Percentiles rank a stretch among this genome's conserved stretches.
Evolutionary conservation across 2,329 filamentous ascomycete genomes (phyloP).

Genomic region (Penicillium sp.): DNA sequence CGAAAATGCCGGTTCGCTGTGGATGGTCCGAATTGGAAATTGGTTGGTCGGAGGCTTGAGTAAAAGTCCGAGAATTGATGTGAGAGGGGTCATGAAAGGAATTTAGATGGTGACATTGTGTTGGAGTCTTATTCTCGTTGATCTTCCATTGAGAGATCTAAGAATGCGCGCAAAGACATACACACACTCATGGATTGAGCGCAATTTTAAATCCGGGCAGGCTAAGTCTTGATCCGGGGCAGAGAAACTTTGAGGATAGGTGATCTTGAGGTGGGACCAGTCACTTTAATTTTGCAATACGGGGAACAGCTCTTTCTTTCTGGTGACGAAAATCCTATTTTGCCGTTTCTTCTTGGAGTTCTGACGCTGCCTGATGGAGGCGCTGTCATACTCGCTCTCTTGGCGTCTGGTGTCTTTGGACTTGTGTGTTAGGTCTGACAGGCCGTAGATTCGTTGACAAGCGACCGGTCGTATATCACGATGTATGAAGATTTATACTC

Average conservation of each 20-base stretch:
- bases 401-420: background rate
- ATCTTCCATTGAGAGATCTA: background rate
- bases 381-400: background rate
- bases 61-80: background rate
- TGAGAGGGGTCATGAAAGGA: too few species aligned
- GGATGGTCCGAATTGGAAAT: background rate
- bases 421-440: background rate
- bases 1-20: constrained; percentile 8
- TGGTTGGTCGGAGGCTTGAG: background rate
- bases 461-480: background rate
- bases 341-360: background rate
- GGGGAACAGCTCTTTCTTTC: background rate
- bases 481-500: background rate
- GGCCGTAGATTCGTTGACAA: background rate
- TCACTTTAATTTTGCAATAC: background rate
- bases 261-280: background rate
- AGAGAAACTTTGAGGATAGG: background rate
- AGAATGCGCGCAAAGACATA: background rate
- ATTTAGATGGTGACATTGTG: too few species aligned
- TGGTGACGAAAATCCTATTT: background rate
- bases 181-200: background rate
- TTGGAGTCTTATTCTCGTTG: background rate
- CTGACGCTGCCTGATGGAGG: background rate
- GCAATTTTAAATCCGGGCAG: background rate
- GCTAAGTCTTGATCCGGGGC: background rate